phyloP scores from a whole-genome alignment of 306 rosid genomes.

The Trifolium fragiferum region DNA sequence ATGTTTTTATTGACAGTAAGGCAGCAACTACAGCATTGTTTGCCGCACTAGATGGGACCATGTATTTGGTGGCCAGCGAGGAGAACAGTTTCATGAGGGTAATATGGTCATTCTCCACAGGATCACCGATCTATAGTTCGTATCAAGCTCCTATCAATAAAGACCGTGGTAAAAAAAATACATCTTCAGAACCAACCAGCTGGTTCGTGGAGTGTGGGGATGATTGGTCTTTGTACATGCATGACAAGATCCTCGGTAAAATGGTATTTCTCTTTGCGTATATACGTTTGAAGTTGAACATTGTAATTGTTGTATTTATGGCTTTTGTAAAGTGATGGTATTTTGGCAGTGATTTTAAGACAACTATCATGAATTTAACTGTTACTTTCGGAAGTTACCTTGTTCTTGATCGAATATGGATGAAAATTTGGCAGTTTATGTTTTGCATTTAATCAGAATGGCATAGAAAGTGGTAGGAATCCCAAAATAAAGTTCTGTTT shows the following conservation, averaged over 20 bases:
- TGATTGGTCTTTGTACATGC: slow-evolving; percentile 70
- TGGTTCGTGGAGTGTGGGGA: slow-evolving; percentile 71
- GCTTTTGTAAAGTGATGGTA: neutral
- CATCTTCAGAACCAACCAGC: slow-evolving; percentile 34
- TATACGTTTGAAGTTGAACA: neutral
- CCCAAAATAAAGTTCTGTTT: too few species aligned
- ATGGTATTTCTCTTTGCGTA: slow-evolving; percentile 52
- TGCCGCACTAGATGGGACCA: slow-evolving; percentile 67
- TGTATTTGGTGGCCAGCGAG: slow-evolving; percentile 59
- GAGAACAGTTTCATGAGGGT: slow-evolving; percentile 48
- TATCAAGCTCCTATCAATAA: slow-evolving; percentile 50
- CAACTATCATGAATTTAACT: slow-evolving; percentile 33
- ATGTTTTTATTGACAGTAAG: slow-evolving; percentile 45
- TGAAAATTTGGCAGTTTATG: neutral
- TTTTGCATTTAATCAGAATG: too few species aligned
- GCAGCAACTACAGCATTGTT: slow-evolving; percentile 52
- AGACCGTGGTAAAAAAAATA: slow-evolving; percentile 51
- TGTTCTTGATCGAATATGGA: slow-evolving; percentile 9
- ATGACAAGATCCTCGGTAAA: slow-evolving; percentile 58
- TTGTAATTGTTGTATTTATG: slow-evolving; percentile 20
- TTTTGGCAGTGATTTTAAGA: slow-evolving; percentile 18
- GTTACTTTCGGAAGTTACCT: slow-evolving; percentile 20
- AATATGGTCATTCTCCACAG: slow-evolving; percentile 76
- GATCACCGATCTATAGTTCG: slow-evolving; percentile 64
- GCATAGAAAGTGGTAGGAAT: too few species aligned